A percentile compares a stretch with the other conserved stretches of the same genome.
Evolutionary conservation across 257 asterid species (phyloP).

Genomic region (Knoxia roxburghii): DNA sequence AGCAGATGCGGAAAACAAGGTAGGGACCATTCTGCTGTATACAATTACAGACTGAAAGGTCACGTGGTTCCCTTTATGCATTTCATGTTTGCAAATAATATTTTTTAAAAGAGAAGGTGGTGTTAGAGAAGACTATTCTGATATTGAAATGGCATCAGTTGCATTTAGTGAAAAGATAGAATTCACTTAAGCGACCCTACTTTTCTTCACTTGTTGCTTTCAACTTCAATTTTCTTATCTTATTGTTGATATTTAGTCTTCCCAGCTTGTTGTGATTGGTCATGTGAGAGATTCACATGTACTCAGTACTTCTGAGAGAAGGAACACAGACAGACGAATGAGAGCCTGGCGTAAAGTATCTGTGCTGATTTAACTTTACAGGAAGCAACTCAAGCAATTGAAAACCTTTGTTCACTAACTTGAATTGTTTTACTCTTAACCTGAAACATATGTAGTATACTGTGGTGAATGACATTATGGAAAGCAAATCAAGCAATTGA

Average conservation of each 20-base stretch:
- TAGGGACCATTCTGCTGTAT: constrained; percentile 17
- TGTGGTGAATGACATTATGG: too few species aligned
- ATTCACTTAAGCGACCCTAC: neutral
- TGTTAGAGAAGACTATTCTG: neutral
- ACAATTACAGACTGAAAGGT: neutral
- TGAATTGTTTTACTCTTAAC: neutral
- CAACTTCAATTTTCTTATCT: neutral
- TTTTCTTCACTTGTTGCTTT: neutral
- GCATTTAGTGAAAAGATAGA: neutral
- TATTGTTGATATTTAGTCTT: neutral
- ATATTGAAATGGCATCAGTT: neutral
- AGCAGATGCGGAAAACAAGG: constrained; percentile 54
- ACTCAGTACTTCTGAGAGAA: neutral
- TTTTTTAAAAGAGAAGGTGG: neutral
- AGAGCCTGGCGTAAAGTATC: neutral
- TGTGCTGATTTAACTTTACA: neutral
- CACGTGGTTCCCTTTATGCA: neutral
- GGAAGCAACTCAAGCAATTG: too few species aligned
- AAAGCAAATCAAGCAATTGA: neutral
- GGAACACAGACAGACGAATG: neutral
- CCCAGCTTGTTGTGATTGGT: neutral
- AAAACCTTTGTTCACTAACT: too few species aligned
- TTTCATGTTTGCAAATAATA: neutral
- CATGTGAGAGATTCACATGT: neutral
- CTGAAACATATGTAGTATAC: too few species aligned